Conservation (phyloP, 257 asterid genomes). For the Salvia miltiorrhiza region DNA sequence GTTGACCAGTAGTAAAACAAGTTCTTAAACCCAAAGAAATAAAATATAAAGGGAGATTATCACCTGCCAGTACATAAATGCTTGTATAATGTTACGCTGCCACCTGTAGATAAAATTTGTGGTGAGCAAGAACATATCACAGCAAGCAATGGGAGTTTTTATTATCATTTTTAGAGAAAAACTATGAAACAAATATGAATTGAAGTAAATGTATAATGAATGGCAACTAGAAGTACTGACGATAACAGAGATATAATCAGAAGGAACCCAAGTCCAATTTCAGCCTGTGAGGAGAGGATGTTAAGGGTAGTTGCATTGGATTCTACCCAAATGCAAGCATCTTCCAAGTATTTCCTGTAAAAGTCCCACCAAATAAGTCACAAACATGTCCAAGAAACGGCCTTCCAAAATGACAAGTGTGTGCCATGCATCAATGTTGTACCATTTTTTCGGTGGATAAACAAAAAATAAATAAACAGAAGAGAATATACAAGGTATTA, state of each 20-base stretch:
- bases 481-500: too few relatives aligned
- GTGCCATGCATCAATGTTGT: not conserved
- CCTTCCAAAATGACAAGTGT: not conserved
- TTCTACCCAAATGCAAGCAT: slow-evolving; percentile 83
- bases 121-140: slow-evolving; percentile 1
- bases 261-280: slow-evolving; percentile 76
- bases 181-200: not conserved
- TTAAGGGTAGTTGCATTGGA: slow-evolving; percentile 65
- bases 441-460: not conserved
- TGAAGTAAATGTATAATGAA: not conserved
- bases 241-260: slow-evolving; percentile 66
- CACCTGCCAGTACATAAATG: slow-evolving; percentile 90
- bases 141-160: not conserved
- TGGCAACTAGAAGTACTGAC: slow-evolving; percentile 44
- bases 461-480: too few relatives aligned
- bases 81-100: slow-evolving; percentile 80
- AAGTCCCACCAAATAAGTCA: slow-evolving; percentile 19
- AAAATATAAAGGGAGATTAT: not conserved
- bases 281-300: slow-evolving; percentile 78
- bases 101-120: slow-evolving; percentile 48
- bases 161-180: not conserved
- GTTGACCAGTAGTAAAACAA: slow-evolving; percentile 5
- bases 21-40: not conserved
- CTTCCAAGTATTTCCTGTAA: slow-evolving; percentile 83
- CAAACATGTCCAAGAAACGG: not conserved